Evolutionary conservation across 2,329 filamentous ascomycete species (phyloP), one percentile per base, ranked within the genome.

Genomic region (Aspergillus sp.): DNA sequence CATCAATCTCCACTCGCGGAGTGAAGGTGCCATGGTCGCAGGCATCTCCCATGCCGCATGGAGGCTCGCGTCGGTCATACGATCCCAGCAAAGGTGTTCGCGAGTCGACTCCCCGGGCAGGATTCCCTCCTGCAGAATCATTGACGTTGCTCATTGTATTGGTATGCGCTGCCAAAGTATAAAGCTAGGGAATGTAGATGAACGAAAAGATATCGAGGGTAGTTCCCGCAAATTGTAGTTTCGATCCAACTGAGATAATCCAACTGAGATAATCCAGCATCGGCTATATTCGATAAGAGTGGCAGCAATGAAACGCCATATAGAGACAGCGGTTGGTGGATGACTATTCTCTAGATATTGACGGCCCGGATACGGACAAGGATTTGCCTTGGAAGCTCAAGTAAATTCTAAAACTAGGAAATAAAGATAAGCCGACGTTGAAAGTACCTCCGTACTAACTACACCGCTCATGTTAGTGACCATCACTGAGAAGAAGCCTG

Each of bases 1-100:
- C 77, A 0, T 88, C 82, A 45, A 82, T 85, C 50, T 77, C 77
- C 0, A 88, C 82, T 39, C 86, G 79, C 1, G 90, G 88, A 44
- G 90, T 91, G 68, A 93, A 91, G 15, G 89, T 90, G 65, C 90
- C 90, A 75, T 95, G 89, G 66, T 83, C 82, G 77, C 87, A 91
- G 40, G 73, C 70, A 27, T 57, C 56, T 24, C 71, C 74, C 48
- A 75, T 66, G 48, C 76, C 76, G 48, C 75, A 78, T 8, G 68
- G 62, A 37, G 73, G 72, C 15, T 71, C 64, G 23, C 61, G 66
- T 39, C 68, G 70, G 45, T 75, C 61, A 60, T 79, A 77, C 5
- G 73, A 75, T 33, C 75, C 70, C 40, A 79, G 62, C 24, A 79
- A 65, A 27, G 71, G 68, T 23, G 74, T 76, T 60, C 70, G 70